These are phyloP conservation scores for Stipa capillata DNA, from an alignment of 176 grass and related monocot species.

Conservation along the genomic window DNA sequence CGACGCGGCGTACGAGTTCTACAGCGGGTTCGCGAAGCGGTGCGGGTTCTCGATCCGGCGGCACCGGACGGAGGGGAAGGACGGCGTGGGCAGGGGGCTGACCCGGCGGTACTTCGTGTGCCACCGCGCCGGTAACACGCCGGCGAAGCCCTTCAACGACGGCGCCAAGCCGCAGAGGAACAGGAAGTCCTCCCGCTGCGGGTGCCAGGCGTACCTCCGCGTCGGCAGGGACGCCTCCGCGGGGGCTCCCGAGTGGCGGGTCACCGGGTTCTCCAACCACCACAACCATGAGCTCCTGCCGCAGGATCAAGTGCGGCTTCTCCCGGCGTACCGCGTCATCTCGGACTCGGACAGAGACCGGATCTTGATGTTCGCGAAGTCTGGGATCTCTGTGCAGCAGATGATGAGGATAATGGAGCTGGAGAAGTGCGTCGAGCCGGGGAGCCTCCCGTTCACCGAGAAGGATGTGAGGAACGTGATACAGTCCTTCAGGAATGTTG, in stretches of 20 bases:
- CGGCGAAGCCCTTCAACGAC: constrained; percentile 42
- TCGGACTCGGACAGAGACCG: constrained; percentile 41
- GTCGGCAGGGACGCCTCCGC: constrained; percentile 32
- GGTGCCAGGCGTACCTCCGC: constrained; percentile 66
- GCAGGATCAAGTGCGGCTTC: constrained; percentile 44
- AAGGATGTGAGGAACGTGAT: constrained; percentile 87
- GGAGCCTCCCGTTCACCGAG: constrained; percentile 58
- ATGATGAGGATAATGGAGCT: constrained; percentile 75
- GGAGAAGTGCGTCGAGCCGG: constrained; percentile 56
- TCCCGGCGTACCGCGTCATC: constrained; percentile 50
- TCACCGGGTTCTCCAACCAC: constrained; percentile 62
- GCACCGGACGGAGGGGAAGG: constrained; percentile 71
- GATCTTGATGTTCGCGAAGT: constrained; percentile 54
- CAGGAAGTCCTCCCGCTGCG: constrained; percentile 57
- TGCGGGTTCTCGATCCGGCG: constrained; percentile 79
- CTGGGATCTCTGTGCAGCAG: constrained; percentile 65
- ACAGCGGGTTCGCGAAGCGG: constrained; percentile 52
- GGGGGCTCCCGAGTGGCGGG: constrained; percentile 42
- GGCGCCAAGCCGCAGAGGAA: constrained; percentile 48
- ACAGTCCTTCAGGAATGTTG: constrained; percentile 50
- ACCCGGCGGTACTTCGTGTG: constrained; percentile 81
- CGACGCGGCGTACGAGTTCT: constrained; percentile 65
- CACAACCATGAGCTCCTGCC: constrained; percentile 61
- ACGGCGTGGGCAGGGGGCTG: constrained; percentile 59
- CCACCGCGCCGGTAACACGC: constrained; percentile 62